These are phyloP conservation scores for Golubevia pallescens DNA, from an alignment of 1,284 basidiomycete genomes.

Conservation along the genomic window DNA sequence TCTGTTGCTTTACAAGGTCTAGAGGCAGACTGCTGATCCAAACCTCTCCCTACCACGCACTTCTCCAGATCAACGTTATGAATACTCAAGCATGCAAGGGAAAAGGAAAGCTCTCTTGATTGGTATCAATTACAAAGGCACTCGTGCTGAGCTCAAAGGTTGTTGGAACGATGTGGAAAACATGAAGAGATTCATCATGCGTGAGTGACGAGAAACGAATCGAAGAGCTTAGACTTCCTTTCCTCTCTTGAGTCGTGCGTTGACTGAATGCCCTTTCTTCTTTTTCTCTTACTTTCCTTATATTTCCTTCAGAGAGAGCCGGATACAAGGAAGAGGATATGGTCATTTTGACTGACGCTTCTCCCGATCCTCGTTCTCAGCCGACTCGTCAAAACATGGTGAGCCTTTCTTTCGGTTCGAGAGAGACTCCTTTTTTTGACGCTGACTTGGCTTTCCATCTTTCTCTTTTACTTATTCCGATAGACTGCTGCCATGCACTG, in stretches of 20 bases:
- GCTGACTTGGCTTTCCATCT: background rate
- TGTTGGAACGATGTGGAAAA: constrained; percentile 64
- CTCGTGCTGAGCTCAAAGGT: constrained; percentile 47
- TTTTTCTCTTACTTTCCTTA: background rate
- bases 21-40: constrained; percentile 4
- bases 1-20: too few relatives aligned
- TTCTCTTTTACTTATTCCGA: background rate
- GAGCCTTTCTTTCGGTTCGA: background rate
- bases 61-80: constrained; percentile 31
- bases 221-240: background rate
- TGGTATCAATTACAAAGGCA: constrained; percentile 60
- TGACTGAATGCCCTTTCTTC: background rate
- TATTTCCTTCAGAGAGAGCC: constrained; percentile 17
- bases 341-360: constrained; percentile 59
- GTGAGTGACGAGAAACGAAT: constrained; percentile 1
- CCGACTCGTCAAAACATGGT: constrained; percentile 60
- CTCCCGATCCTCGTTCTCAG: constrained; percentile 45
- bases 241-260: background rate
- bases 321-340: constrained; percentile 62
- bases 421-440: background rate
- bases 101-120: constrained; percentile 62
- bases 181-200: constrained; percentile 53
- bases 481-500: constrained; percentile 61
- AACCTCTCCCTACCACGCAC: background rate
- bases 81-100: constrained; percentile 58